These are phyloP conservation scores for Syzygium malaccense DNA, from an alignment of 441 rosid genomes.

Conservation along the genomic window DNA sequence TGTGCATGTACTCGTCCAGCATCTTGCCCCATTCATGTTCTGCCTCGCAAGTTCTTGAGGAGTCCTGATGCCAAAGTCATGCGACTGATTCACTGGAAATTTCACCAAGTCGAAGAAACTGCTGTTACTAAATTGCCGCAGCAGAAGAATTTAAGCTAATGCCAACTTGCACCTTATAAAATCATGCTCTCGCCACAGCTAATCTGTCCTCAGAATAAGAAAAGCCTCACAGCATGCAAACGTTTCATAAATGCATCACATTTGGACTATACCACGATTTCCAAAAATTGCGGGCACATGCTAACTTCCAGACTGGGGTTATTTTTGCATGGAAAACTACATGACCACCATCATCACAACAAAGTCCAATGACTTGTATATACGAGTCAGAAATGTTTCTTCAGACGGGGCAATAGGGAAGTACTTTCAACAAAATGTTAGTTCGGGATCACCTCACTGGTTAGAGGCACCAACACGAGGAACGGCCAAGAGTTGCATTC, in stretches of 20 bases:
- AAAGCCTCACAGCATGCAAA: neutral
- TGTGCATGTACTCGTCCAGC: neutral
- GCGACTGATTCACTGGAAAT: neutral
- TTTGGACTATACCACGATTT: neutral
- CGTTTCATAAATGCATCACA: neutral
- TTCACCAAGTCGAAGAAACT: neutral
- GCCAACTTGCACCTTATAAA: neutral
- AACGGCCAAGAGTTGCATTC: neutral
- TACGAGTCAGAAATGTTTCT: neutral
- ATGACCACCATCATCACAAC: neutral
- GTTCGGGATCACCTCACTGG: neutral
- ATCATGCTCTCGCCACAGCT: neutral
- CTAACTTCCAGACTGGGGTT: neutral
- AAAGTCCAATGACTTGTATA: neutral
- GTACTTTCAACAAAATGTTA: neutral
- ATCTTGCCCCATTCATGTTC: neutral
- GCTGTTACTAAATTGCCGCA: neutral
- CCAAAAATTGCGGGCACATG: neutral
- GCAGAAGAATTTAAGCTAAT: neutral
- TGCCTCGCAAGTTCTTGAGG: neutral
- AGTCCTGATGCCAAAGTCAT: neutral
- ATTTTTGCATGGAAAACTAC: neutral
- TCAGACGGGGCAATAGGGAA: neutral
- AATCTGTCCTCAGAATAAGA: neutral
- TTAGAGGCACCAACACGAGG: neutral